Conservation (phyloP, 352 stramenopile genomes). For the Phytophthora megakarya region DNA sequence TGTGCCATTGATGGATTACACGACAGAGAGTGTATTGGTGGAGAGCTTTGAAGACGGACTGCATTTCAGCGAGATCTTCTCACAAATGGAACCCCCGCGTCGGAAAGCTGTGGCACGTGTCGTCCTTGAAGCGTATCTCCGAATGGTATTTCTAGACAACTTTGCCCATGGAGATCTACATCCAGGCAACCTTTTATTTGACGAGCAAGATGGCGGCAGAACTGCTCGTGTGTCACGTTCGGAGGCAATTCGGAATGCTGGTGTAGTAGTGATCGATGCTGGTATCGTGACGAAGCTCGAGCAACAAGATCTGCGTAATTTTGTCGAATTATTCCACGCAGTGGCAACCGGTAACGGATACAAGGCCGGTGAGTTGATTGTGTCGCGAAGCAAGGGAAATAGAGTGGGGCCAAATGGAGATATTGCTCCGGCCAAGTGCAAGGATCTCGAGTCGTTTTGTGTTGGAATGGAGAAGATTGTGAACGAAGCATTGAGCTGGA, state of each 20-base stretch:
- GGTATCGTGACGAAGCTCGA: constrained; percentile 87
- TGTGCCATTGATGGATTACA: constrained; percentile 66
- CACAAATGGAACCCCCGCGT: constrained; percentile 48
- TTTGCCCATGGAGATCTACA: constrained; percentile 95
- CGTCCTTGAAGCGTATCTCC: constrained; percentile 87
- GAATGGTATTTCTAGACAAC: constrained; percentile 97
- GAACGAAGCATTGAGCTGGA: constrained; percentile 60
- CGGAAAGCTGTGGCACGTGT: constrained; percentile 74
- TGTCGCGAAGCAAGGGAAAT: constrained; percentile 60
- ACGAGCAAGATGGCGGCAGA: constrained; percentile 30
- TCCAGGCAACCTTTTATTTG: constrained; percentile 91
- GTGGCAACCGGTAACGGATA: constrained; percentile 83
- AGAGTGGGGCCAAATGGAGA: constrained; percentile 35
- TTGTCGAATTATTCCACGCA: constrained; percentile 88
- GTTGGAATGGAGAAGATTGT: constrained; percentile 76
- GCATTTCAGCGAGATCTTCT: constrained; percentile 72
- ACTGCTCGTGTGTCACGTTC: constrained; percentile 24
- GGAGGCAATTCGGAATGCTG: constrained; percentile 33
- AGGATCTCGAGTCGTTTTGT: constrained; percentile 76
- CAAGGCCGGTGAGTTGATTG: constrained; percentile 78
- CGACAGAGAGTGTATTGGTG: constrained; percentile 87
- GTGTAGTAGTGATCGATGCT: constrained; percentile 81
- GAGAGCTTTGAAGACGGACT: constrained; percentile 90
- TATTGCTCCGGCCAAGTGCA: constrained; percentile 50
- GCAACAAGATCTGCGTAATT: constrained; percentile 76